Conservation (phyloP, 345 rosid genomes). For the Hibiscus mutabilis region DNA sequence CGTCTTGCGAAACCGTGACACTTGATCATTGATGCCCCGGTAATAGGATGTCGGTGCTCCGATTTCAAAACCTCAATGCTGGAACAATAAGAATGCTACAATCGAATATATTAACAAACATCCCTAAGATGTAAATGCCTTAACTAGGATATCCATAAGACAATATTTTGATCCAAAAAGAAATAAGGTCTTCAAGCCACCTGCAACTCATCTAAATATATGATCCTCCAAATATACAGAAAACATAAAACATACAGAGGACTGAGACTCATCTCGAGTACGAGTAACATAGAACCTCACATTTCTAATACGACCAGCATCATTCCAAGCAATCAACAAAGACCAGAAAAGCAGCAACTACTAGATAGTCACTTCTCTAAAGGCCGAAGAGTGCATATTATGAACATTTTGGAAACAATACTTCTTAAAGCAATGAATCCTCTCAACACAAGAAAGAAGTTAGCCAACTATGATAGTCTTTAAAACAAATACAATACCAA, state of each 20-base stretch:
- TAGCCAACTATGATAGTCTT: not conserved
- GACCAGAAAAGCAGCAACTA: not conserved
- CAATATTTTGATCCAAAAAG: not conserved
- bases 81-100: not conserved
- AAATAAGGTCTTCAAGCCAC: not conserved
- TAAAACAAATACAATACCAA: not conserved
- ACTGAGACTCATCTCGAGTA: not conserved
- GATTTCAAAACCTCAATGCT: conserved; percentile 43
- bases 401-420: not conserved
- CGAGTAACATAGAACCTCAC: not conserved
- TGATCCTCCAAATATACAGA: too few species aligned
- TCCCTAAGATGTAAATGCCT: not conserved
- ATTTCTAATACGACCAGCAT: not conserved
- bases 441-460: not conserved
- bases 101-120: not conserved
- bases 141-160: not conserved
- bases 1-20: conserved; percentile 59
- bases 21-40: conserved; percentile 40
- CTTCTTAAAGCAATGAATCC: not conserved
- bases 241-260: not conserved
- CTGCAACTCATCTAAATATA: not conserved
- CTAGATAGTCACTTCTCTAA: not conserved
- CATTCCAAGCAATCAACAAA: not conserved
- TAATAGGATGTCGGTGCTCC: conserved; percentile 30
- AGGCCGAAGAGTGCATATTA: not conserved